Percentiles rank a stretch among this genome's conserved stretches.
Conservation (phyloP, 768 basidiomycete genomes). For the Auricularia heimuer region DNA sequence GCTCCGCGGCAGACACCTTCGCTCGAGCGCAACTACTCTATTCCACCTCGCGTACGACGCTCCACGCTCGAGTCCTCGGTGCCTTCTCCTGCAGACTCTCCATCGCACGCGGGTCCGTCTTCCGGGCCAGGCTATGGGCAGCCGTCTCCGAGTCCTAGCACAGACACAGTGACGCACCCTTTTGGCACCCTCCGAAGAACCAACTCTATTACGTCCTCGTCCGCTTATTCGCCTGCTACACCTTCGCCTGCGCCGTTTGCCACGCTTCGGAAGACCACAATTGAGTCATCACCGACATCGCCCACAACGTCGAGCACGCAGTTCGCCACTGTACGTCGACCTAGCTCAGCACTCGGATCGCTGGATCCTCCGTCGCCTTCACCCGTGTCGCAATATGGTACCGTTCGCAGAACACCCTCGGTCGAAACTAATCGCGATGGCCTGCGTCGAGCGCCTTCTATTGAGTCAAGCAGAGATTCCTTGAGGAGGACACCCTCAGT, state of each 20-base stretch:
- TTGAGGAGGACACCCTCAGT: background rate
- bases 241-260: background rate
- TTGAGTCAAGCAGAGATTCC: background rate
- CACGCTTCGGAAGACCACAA: background rate
- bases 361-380: background rate
- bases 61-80: background rate
- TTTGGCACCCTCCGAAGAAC: background rate
- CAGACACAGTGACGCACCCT: background rate
- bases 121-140: background rate
- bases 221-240: background rate
- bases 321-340: background rate
- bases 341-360: background rate
- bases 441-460: background rate
- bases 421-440: background rate
- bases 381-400: background rate
- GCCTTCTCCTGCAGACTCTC: background rate
- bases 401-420: background rate
- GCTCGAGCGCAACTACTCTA: background rate
- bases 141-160: background rate
- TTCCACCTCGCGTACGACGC: background rate
- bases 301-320: background rate
- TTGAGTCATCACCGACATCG: background rate
- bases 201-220: background rate
- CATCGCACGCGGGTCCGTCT: background rate
- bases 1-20: background rate